These are phyloP conservation scores for Saturnispora sanitii DNA, from an alignment of 805 yeast genomes.

Conservation along the genomic window DNA sequence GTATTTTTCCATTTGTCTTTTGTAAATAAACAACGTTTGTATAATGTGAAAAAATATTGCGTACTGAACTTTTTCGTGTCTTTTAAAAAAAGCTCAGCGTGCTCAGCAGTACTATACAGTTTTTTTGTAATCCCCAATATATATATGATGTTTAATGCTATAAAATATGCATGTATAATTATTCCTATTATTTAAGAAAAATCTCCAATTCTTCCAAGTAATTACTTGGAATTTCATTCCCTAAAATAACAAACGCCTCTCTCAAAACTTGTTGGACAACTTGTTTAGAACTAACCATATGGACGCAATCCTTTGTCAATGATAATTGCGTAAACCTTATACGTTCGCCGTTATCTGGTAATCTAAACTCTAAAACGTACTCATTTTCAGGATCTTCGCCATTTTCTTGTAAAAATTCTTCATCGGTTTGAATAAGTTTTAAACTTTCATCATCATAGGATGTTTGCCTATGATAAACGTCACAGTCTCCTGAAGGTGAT, in stretches of 20 bases:
- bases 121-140: no score
- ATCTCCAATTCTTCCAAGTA: conserved; percentile 26
- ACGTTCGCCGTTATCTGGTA: conserved; percentile 33
- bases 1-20: no score
- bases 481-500: conserved; percentile 43
- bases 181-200: conserved; percentile 10
- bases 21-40: no score
- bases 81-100: not conserved
- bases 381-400: conserved; percentile 21
- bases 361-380: conserved; percentile 18
- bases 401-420: conserved; percentile 15
- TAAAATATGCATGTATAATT: not conserved
- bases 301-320: conserved; percentile 40
- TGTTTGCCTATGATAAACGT: conserved; percentile 37
- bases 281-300: conserved; percentile 38
- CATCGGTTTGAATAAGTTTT: conserved; percentile 16
- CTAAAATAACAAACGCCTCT: conserved; percentile 22
- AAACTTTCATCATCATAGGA: conserved; percentile 29
- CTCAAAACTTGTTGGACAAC: conserved; percentile 25
- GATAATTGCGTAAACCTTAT: conserved; percentile 31
- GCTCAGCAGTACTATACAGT: not conserved
- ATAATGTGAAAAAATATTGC: no score
- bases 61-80: not conserved
- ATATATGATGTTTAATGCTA: not conserved
- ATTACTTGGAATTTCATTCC: conserved; percentile 24